Percentiles rank a stretch among this genome's conserved stretches.
phyloP scores from a whole-genome alignment of 108 stramenopile species.

The Pseudonitzschia delicatissima region DNA sequence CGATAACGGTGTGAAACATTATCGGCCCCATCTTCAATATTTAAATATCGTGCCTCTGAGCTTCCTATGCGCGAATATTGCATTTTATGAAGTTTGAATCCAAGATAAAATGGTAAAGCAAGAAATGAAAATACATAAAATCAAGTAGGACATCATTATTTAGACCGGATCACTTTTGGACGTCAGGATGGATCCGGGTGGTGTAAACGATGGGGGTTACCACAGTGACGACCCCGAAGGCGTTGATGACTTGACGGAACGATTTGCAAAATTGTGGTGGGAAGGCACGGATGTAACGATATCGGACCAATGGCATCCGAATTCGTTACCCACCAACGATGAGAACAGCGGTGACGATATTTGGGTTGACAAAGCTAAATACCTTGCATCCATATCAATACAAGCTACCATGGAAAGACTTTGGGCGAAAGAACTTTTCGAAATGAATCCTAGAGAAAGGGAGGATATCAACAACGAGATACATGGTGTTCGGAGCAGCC shows the following conservation, averaged over 20 bases:
- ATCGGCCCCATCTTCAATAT: too few relatives aligned
- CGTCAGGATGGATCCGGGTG: too few relatives aligned
- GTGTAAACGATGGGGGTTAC: too few relatives aligned
- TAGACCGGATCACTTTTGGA: too few relatives aligned
- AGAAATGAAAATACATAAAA: too few relatives aligned
- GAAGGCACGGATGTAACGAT: background rate
- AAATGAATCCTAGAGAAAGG: slow-evolving; percentile 1
- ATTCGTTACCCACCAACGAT: background rate
- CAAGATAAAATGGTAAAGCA: too few relatives aligned
- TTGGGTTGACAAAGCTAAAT: background rate
- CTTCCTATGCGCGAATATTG: too few relatives aligned
- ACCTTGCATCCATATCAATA: background rate
- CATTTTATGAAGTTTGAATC: too few relatives aligned
- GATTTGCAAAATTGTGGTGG: slow-evolving; percentile 1
- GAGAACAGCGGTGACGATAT: background rate
- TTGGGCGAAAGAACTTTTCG: slow-evolving; percentile 3
- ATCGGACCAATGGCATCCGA: background rate
- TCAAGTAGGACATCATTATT: too few relatives aligned
- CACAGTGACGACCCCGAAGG: too few relatives aligned
- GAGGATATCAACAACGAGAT: slow-evolving; percentile 3
- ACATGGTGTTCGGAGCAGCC: background rate
- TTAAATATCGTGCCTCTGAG: too few relatives aligned
- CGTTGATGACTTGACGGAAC: background rate
- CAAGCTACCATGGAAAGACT: background rate
- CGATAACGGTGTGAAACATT: too few relatives aligned